phyloP scores from a whole-genome alignment of 345 rosid species.

The Populus pruinosa region DNA sequence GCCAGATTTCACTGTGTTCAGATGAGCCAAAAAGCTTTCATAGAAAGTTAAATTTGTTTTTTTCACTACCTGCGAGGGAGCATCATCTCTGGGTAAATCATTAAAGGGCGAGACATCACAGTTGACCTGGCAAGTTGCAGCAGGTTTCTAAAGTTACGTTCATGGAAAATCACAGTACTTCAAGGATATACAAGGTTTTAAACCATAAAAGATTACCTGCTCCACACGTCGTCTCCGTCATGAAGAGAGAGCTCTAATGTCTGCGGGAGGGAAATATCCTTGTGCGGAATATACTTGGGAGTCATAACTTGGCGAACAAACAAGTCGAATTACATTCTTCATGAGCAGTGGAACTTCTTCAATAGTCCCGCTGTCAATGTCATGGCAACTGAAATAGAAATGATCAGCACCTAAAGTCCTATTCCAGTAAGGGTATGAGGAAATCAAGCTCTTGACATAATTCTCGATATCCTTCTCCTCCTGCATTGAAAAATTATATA shows the following conservation, averaged over 20 bases:
- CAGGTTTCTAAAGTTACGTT: background rate
- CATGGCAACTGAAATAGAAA: constrained; percentile 94
- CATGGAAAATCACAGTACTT: background rate
- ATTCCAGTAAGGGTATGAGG: constrained; percentile 90
- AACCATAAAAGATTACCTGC: constrained; percentile 48
- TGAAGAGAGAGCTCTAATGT: constrained; percentile 88
- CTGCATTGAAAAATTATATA: background rate
- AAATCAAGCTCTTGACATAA: constrained; percentile 65
- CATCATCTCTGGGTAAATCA: background rate
- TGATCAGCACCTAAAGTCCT: constrained; percentile 97
- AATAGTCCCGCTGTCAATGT: constrained; percentile 86
- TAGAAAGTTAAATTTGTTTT: background rate
- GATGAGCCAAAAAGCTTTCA: background rate
- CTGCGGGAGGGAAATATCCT: constrained; percentile 94
- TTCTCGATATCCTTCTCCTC: constrained; percentile 41
- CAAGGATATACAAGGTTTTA: background rate
- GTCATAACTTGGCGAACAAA: constrained; percentile 96
- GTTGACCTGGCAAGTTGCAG: background rate
- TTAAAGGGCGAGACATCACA: background rate
- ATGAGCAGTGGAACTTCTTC: constrained; percentile 75
- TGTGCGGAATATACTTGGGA: constrained; percentile 88
- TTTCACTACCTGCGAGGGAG: background rate
- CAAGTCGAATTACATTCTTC: constrained; percentile 87
- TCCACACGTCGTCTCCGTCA: constrained; percentile 80
- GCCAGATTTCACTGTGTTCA: background rate